Conservation (phyloP, 768 basidiomycete species). For the Leccinum ochraceum region DNA sequence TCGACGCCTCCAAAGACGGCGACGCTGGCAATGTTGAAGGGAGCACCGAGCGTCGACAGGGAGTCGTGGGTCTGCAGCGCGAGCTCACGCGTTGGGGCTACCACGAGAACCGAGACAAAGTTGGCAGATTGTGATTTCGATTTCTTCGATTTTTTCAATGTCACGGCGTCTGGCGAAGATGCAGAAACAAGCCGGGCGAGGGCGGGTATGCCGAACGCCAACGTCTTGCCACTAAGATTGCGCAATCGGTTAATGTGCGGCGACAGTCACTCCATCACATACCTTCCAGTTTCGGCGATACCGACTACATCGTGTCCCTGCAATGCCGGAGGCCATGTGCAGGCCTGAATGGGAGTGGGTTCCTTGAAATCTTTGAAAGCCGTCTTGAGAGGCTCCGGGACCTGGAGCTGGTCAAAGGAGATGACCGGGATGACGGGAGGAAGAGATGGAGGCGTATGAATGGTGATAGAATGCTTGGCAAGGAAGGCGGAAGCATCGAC, state of each 20-base stretch:
- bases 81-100: constrained; percentile 95
- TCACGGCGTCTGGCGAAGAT: constrained; percentile 18
- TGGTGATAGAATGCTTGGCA: constrained; percentile 68
- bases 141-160: constrained; percentile 29
- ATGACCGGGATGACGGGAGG: constrained; percentile 62
- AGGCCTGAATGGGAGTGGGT: constrained; percentile 95
- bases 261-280: constrained; percentile 10
- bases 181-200: constrained; percentile 61
- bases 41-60: constrained; percentile 68
- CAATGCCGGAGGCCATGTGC: constrained; percentile 89
- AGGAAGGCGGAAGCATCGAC: constrained; percentile 65
- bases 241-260: background rate
- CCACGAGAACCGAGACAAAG: constrained; percentile 66
- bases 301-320: constrained; percentile 87
- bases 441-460: constrained; percentile 53
- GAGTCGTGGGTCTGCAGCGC: constrained; percentile 94
- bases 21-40: constrained; percentile 75
- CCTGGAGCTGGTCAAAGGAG: constrained; percentile 70
- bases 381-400: constrained; percentile 59
- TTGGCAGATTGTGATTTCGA: constrained; percentile 28
- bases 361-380: constrained; percentile 75
- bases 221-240: constrained; percentile 80
- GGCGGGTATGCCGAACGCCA: constrained; percentile 94
- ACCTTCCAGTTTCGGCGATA: constrained; percentile 95
- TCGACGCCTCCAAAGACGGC: constrained; percentile 96